Percentiles rank a stretch among this genome's conserved stretches.
Conservation (phyloP, 129 eudicot genomes). For the Heracleum sosnowskyi region DNA sequence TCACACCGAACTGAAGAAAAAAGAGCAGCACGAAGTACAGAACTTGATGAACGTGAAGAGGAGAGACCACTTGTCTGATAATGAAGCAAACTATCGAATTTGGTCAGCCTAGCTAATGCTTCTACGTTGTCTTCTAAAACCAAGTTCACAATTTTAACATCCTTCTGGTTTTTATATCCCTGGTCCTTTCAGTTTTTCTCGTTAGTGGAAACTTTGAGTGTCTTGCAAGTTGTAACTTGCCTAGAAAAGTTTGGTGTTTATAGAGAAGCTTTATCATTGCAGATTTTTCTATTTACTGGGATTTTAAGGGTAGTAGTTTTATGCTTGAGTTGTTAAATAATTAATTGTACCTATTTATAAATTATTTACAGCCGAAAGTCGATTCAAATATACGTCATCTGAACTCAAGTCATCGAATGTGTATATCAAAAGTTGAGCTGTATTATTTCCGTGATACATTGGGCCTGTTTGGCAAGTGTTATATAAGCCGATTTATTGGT, state of each 20-base stretch:
- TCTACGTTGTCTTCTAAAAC: background rate
- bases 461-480: no score
- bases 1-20: constrained; percentile 27
- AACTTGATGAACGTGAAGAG: constrained; percentile 31
- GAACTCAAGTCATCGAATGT: background rate
- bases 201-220: background rate
- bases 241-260: background rate
- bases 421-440: no score
- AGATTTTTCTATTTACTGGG: background rate
- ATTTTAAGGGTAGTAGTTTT: background rate
- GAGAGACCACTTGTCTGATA: constrained; percentile 40
- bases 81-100: background rate
- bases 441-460: no score
- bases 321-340: background rate
- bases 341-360: background rate
- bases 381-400: no score
- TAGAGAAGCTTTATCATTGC: background rate
- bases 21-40: constrained; percentile 5
- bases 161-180: background rate
- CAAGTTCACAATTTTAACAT: background rate
- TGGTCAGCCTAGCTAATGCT: background rate
- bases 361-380: background rate
- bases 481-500: no score
- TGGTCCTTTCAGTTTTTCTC: background rate
- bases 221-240: background rate